Base-by-base conservation (phyloP, 257 asterid genomes). In the Scutellaria baicalensis region DNA sequence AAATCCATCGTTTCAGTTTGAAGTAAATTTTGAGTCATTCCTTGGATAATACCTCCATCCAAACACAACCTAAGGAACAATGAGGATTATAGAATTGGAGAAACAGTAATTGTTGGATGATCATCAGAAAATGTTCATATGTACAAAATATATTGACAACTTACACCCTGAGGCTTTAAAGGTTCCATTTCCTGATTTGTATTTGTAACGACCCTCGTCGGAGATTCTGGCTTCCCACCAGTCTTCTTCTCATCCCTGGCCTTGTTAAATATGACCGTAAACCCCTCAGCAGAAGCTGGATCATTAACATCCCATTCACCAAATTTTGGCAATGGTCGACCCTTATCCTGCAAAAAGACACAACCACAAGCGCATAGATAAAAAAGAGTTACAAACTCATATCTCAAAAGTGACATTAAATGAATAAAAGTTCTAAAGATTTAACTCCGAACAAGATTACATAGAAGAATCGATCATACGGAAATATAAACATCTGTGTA, bases 291-390 rank as follows among this genome's bases (percentile, higher is more conserved):
- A 11, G 98, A 93, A 74, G 98, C 88, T 33, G 98, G 98, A 81
- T 92, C 97, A 73, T 92, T 92, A 13, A 90, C 98, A 72, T 93
- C 97, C 98, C 98, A 93, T 69, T 93, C 98, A 72, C 98, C 98
- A 78, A 93, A 93, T 82, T 90, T 93, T 65, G 98, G 98, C 89
- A 93, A 81, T 6, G 97, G 96, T 11, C 81, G 90, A 76, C 97
- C 98, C 82, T 88, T 90, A 70, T 92, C 98, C 96, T 90, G 83
- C 76, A 66, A 45, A 64, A 58, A 16, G 49, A 35, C 12, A 50
- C 49, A 59, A 36, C 68, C 17, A 20, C 20, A 50, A 40, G 39
- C 48, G 27, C 11, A 61, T 17, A 27, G 33, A 27, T 27, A 27
- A 27, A 27, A 27, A 4, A 27, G 33, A 27, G 4, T 27, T 50